Percentiles rank a stretch among this genome's conserved stretches.
Conservation (phyloP, 495 filamentous ascomycete genomes). For the Symbiotaphrina buchneri region DNA sequence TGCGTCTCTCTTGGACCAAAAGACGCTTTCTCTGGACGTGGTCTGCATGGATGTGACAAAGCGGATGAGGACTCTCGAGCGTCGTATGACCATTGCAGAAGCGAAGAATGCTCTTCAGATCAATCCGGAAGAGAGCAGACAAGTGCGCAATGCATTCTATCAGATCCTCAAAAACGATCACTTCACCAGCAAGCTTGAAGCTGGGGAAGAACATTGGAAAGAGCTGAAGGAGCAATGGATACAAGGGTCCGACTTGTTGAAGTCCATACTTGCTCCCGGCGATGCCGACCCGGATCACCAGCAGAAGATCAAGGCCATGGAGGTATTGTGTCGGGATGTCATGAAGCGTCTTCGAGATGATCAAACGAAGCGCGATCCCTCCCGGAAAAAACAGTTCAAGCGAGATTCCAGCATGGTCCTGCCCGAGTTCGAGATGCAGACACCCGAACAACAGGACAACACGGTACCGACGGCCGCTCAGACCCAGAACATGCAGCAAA, state of each 20-base stretch:
- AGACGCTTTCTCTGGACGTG: slow-evolving; percentile 47
- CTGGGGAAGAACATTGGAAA: slow-evolving; percentile 48
- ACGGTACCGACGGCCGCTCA: slow-evolving; percentile 20
- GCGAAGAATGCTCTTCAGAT: slow-evolving; percentile 50
- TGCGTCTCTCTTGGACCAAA: slow-evolving; percentile 20
- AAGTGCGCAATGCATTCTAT: slow-evolving; percentile 43
- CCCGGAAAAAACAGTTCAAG: slow-evolving; percentile 20
- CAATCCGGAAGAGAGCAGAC: slow-evolving; percentile 46
- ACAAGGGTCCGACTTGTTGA: slow-evolving; percentile 28
- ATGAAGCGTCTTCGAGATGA: slow-evolving; percentile 54
- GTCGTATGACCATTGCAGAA: slow-evolving; percentile 44
- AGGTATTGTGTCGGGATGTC: slow-evolving; percentile 48
- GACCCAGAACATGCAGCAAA: too few species aligned
- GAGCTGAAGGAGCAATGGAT: slow-evolving; percentile 51
- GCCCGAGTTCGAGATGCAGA: slow-evolving; percentile 20
- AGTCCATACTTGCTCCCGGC: slow-evolving; percentile 28
- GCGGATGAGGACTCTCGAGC: slow-evolving; percentile 38
- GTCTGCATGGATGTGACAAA: slow-evolving; percentile 71
- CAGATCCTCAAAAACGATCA: slow-evolving; percentile 40
- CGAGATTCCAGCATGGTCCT: slow-evolving; percentile 6
- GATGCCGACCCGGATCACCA: slow-evolving; percentile 27
- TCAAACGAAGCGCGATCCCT: slow-evolving; percentile 32
- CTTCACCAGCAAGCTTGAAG: slow-evolving; percentile 52
- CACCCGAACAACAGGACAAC: slow-evolving; percentile 25
- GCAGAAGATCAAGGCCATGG: slow-evolving; percentile 40